Conservation (phyloP, 352 stramenopile genomes). For the Blastocystis sp. region DNA sequence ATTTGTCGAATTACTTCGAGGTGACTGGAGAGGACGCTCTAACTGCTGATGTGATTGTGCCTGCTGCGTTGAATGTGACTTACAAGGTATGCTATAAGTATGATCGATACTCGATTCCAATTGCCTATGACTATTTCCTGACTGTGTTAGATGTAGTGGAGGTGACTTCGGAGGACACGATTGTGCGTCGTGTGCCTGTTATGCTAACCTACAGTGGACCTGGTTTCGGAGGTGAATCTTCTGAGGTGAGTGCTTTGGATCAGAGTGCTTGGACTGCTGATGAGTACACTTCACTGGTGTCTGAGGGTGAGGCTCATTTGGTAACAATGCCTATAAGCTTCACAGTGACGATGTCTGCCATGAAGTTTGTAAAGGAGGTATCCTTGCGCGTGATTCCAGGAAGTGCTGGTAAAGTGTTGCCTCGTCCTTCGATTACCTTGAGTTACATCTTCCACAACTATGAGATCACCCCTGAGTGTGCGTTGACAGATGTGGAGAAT, state of each 20-base stretch:
- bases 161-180: neutral
- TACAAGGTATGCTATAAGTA: conserved; percentile 65
- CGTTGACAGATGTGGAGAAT: neutral
- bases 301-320: neutral
- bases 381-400: neutral
- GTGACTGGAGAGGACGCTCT: conserved; percentile 1
- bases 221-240: neutral
- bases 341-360: neutral
- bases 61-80: neutral
- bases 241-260: neutral
- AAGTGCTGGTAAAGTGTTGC: neutral
- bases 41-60: conserved; percentile 3
- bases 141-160: conserved; percentile 15
- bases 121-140: conserved; percentile 41
- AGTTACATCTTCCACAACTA: conserved; percentile 5
- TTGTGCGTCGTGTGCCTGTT: conserved; percentile 41
- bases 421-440: conserved; percentile 4
- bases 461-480: neutral
- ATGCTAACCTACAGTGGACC: neutral
- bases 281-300: conserved; percentile 13
- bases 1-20: neutral
- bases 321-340: conserved; percentile 16
- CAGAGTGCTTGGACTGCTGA: conserved; percentile 36
- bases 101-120: neutral
- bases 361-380: neutral